Evolutionary conservation across 2,329 filamentous ascomycete genomes (phyloP).

Genomic region (Tolypocladium nubicola): DNA sequence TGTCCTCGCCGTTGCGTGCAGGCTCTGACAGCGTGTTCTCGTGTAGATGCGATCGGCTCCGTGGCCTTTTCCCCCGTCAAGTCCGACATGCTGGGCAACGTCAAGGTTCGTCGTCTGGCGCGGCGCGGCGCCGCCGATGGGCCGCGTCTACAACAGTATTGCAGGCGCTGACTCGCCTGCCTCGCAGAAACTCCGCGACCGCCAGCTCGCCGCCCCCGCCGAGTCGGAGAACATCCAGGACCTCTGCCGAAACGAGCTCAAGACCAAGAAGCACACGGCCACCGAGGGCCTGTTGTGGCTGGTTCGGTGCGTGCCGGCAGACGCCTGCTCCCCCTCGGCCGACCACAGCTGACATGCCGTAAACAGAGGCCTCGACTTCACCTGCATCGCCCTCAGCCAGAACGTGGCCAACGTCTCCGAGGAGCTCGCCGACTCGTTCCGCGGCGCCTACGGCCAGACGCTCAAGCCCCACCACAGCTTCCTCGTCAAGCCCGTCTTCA

Average conservation of each 20-base stretch:
- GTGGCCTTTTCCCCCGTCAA: slow-evolving; percentile 86
- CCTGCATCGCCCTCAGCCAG: slow-evolving; percentile 67
- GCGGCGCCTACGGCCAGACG: slow-evolving; percentile 69
- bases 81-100: slow-evolving; percentile 80
- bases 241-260: slow-evolving; percentile 78
- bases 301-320: slow-evolving; percentile 49
- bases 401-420: slow-evolving; percentile 59
- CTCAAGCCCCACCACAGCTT: slow-evolving; percentile 90
- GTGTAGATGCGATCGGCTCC: slow-evolving; percentile 49
- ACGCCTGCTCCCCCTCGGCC: background rate
- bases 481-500: slow-evolving; percentile 85
- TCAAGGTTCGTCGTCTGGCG: slow-evolving; percentile 52
- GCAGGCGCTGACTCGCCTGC: background rate
- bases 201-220: slow-evolving; percentile 65
- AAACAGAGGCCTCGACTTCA: slow-evolving; percentile 83
- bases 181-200: slow-evolving; percentile 73
- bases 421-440: slow-evolving; percentile 83
- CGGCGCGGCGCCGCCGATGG: background rate
- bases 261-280: slow-evolving; percentile 78
- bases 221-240: slow-evolving; percentile 79
- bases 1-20: too few relatives aligned
- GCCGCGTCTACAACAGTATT: too few relatives aligned
- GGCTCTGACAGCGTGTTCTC: background rate
- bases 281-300: slow-evolving; percentile 90
- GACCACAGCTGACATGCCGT: slow-evolving; percentile 1